These are phyloP conservation scores for Discostella pseudostelligera DNA, from an alignment of 108 stramenopile genomes.

Conservation along the genomic window DNA sequence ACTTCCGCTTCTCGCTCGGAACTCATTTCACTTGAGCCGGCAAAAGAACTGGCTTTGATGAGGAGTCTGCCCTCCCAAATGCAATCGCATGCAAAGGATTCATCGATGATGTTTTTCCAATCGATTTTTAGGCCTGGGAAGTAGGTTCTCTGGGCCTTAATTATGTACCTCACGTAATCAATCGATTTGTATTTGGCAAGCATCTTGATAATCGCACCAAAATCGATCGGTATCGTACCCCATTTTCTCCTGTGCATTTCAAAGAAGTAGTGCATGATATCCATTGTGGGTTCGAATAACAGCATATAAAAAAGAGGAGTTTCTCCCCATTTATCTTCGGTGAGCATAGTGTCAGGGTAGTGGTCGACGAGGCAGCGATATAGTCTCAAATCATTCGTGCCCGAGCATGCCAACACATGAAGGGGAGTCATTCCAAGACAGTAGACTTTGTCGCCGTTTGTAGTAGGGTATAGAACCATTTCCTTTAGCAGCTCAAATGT, in stretches of 20 bases:
- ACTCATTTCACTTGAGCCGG: no score
- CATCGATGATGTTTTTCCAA: not conserved
- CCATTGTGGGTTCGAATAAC: not conserved
- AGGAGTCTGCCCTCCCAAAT: no score
- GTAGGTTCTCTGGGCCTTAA: not conserved
- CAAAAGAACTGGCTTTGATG: no score
- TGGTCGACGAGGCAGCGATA: not conserved
- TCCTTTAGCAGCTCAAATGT: no score
- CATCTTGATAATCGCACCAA: not conserved
- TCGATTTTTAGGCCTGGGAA: not conserved
- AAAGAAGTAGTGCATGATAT: not conserved
- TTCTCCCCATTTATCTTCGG: not conserved
- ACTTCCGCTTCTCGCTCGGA: no score
- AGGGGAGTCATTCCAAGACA: not conserved
- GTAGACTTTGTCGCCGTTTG: not conserved
- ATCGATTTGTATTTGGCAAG: not conserved
- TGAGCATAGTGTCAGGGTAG: not conserved
- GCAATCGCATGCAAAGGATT: no score
- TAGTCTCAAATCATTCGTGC: not conserved
- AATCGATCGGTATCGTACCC: not conserved
- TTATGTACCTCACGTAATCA: not conserved
- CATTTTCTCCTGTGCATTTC: not conserved
- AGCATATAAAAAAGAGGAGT: not conserved
- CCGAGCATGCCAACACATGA: not conserved
- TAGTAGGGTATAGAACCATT: not conserved